phyloP scores from a whole-genome alignment of 768 basidiomycete genomes.

The Thelephora ganbajun region DNA sequence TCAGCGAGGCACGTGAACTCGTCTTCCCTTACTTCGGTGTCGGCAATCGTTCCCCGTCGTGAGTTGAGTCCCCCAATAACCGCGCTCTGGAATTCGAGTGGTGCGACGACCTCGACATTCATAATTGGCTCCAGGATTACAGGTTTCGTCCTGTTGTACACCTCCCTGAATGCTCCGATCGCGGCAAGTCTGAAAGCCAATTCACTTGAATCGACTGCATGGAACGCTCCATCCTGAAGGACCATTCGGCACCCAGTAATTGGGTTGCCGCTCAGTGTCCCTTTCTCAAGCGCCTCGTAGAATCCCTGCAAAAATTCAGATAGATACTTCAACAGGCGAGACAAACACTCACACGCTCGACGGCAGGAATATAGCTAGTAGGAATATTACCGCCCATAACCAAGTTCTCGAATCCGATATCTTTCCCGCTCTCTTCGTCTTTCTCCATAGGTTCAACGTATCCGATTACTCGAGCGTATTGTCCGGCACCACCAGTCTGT shows the following conservation, averaged over 20 bases:
- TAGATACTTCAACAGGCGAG: not conserved
- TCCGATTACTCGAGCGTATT: slow-evolving; percentile 88
- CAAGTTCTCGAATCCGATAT: slow-evolving; percentile 68
- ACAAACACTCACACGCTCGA: slow-evolving; percentile 60
- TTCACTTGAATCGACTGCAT: slow-evolving; percentile 93
- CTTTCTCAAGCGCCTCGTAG: slow-evolving; percentile 87
- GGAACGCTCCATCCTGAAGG: slow-evolving; percentile 83
- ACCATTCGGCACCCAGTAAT: slow-evolving; percentile 80
- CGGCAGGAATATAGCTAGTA: slow-evolving; percentile 81
- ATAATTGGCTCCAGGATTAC: slow-evolving; percentile 96
- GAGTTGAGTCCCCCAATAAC: slow-evolving; percentile 93
- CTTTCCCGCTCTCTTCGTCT: slow-evolving; percentile 67
- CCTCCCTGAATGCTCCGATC: slow-evolving; percentile 87
- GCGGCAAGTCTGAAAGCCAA: slow-evolving; percentile 87
- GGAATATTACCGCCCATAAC: slow-evolving; percentile 93
- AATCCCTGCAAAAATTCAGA: slow-evolving; percentile 55
- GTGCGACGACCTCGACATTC: slow-evolving; percentile 95
- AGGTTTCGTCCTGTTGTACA: slow-evolving; percentile 60
- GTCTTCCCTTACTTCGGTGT: slow-evolving; percentile 93
- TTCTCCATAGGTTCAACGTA: slow-evolving; percentile 79
- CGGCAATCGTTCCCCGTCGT: slow-evolving; percentile 85
- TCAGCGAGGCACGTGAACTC: slow-evolving; percentile 89
- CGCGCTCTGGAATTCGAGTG: slow-evolving; percentile 86
- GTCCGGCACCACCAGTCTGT: slow-evolving; percentile 94
- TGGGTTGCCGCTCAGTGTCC: slow-evolving; percentile 74